Conservation (phyloP, 164 flowering plant species). For the Cinnamomum chago region DNA sequence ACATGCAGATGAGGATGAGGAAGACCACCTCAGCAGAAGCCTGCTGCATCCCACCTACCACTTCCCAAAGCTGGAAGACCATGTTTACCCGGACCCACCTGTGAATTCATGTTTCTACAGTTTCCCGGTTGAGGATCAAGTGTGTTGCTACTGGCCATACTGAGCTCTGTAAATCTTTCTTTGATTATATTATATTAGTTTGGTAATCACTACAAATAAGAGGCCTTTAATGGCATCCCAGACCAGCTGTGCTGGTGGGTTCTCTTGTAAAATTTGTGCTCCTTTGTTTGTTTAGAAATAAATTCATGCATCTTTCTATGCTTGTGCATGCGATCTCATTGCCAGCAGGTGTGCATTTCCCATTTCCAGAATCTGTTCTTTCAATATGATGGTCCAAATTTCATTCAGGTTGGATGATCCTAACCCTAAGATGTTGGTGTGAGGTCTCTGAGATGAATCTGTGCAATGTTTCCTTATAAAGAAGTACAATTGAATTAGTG, state of each 20-base stretch:
- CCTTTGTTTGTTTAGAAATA: neutral
- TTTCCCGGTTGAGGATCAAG: conserved; percentile 52
- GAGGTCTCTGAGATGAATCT: no score
- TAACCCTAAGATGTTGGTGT: no score
- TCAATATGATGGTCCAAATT: no score
- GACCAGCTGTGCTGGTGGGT: neutral
- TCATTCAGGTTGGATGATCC: no score
- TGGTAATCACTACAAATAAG: neutral
- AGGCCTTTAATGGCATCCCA: neutral
- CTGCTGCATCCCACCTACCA: conserved; percentile 27
- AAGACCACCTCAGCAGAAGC: conserved; percentile 37
- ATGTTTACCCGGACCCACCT: conserved; percentile 32
- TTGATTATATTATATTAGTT: neutral
- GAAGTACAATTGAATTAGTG: no score
- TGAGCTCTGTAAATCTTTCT: conserved; percentile 1
- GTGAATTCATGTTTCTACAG: conserved; percentile 43
- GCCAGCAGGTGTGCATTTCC: no score
- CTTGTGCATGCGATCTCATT: no score
- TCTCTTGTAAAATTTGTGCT: neutral
- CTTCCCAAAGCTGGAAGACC: conserved; percentile 49
- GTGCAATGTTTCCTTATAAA: no score
- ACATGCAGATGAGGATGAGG: conserved; percentile 39
- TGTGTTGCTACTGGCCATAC: conserved; percentile 61
- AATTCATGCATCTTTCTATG: no score
- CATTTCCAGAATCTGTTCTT: no score